phyloP scores from a whole-genome alignment of 257 asterid species.

The Solanum lycopersicoides region DNA sequence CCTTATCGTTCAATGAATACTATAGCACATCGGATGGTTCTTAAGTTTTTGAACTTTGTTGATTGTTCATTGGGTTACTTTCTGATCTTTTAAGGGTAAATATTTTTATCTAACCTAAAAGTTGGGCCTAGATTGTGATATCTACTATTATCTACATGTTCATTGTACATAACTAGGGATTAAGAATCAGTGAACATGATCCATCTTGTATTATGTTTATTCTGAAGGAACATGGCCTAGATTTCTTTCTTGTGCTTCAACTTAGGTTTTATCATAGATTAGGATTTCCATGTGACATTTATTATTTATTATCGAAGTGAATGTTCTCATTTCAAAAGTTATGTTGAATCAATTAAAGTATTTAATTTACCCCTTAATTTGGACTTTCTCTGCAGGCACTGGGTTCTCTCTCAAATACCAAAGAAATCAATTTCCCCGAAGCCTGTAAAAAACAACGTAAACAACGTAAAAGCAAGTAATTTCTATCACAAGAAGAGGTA shows the following conservation, averaged over 20 bases:
- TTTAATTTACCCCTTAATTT: too few species aligned
- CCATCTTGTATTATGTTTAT: background rate
- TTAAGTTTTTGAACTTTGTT: background rate
- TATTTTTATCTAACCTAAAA: background rate
- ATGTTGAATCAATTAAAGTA: too few species aligned
- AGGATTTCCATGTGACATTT: background rate
- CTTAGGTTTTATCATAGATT: background rate
- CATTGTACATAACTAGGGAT: background rate
- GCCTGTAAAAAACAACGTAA: background rate
- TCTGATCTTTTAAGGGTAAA: background rate
- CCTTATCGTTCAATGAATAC: background rate
- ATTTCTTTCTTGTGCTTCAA: background rate
- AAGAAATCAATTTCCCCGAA: background rate
- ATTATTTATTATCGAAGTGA: background rate
- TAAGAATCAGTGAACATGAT: background rate
- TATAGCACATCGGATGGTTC: background rate
- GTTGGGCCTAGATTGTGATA: background rate
- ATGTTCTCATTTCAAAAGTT: too few species aligned
- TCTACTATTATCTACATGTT: background rate
- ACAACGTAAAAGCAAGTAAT: too few species aligned
- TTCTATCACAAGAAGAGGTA: too few species aligned
- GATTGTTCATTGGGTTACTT: background rate
- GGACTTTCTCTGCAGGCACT: too few species aligned
- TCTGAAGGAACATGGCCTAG: background rate
- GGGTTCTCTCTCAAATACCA: background rate